Evolutionary conservation across 1,139 yeast species (phyloP), one percentile per base, ranked within the genome.

Genomic region (Barnettozyma hawaiiensis): DNA sequence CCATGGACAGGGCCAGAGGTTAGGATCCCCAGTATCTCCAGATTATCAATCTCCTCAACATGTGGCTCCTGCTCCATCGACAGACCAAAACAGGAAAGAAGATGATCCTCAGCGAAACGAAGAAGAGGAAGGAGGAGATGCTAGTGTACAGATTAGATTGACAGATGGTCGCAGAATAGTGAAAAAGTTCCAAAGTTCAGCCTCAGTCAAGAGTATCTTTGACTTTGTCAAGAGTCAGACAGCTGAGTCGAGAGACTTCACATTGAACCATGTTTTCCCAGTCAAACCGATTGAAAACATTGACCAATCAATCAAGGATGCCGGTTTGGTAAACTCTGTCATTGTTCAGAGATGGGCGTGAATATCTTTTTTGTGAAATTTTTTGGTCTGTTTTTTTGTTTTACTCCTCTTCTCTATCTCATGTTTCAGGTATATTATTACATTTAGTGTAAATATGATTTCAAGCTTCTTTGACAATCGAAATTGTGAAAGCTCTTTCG

Each of bases 21-120:
- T 92, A 44, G 99, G 99, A 1, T 81, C 92, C 1, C 95, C 94
- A 2, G 84, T 86, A 10, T 92, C 95, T 0, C 86, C 92, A 1
- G 90, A 82, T 44, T 56, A 64, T 14, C 29, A 23, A 6, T 26
- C 42, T 3, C 42, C 40, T 31, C 18, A 24, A 7, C 20, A 42
- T 16, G 46, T 51, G 3, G 36, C 8, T 3, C 40, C 49, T 6
- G 49, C 49, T 10, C 46, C 49, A 14, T 41, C 57, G 18, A 50
- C 46, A 7, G 53, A 44, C 15, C 48, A 46, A 21, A 39, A 52
- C 21, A 46, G 49, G 21, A 41, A 49, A 23, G 51, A 58, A 23
- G 56, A 55, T 8, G 62, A 62, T 15, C 34, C 36, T 5, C 21
- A n/a, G n/a, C n/a, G n/a, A n/a, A n/a, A n/a, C n/a, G n/a, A n/a